A percentile compares a stretch with the other conserved stretches of the same genome.
Conservation (phyloP, 306 rosid species). For the Potentilla sterilis region DNA sequence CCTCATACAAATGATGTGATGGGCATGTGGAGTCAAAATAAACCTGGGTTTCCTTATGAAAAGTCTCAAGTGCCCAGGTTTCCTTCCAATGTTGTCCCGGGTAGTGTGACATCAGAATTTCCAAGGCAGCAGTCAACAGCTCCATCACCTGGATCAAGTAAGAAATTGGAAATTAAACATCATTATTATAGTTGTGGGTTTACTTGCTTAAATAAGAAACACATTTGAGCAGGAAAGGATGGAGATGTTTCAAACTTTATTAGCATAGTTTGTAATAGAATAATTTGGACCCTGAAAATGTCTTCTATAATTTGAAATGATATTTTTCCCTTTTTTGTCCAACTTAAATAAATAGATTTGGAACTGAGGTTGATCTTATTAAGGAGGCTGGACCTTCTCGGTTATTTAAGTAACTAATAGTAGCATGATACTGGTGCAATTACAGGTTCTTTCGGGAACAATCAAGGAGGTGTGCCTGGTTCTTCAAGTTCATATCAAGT, state of each 20-base stretch:
- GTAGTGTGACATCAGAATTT: constrained; percentile 35
- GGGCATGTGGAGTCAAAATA: constrained; percentile 46
- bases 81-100: constrained; percentile 38
- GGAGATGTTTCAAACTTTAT: constrained; percentile 11
- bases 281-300: constrained; percentile 18
- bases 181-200: constrained; percentile 7
- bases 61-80: constrained; percentile 48
- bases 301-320: constrained; percentile 1
- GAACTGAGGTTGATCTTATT: not conserved
- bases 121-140: constrained; percentile 36
- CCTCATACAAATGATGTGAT: constrained; percentile 30
- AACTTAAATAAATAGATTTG: not conserved
- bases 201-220: constrained; percentile 5
- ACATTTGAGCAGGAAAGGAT: constrained; percentile 6
- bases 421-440: constrained; percentile 14
- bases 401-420: constrained; percentile 14
- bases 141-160: constrained; percentile 41
- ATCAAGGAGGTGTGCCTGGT: constrained; percentile 55
- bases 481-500: constrained; percentile 49
- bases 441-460: constrained; percentile 64
- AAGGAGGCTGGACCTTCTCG: constrained; percentile 6
- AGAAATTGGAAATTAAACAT: constrained; percentile 22
- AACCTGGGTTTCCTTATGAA: constrained; percentile 38
- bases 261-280: not conserved
- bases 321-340: not conserved